Evolutionary conservation across 495 filamentous ascomycete species (phyloP), one percentile per base, ranked within the genome.

Genomic region (Penicillium coffeae): DNA sequence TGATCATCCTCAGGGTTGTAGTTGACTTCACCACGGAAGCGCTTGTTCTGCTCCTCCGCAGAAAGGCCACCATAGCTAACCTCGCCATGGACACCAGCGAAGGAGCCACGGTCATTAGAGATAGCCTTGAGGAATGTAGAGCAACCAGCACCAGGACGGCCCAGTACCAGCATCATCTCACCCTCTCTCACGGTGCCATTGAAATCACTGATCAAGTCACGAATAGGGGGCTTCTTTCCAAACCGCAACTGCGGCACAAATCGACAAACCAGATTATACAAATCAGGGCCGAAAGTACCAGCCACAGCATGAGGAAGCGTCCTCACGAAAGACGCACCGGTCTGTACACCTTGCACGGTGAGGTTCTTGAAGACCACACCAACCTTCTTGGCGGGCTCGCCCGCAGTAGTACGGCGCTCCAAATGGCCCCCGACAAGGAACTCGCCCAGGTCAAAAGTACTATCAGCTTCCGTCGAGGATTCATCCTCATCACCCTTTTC

Each of bases 1-100:
- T 82, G 74, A 51, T 94, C 89, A 46, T 93, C 88, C 65, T 93
- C 88, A 10, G 77, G 78, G 55, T 90, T 90, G 63, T 90, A 90
- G 58, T 85, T 88, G 56, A 91, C 85, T 63, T 95, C 87, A 30
- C 87, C 87, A 37, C 85, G 78, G 67, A 88, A 92, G 45, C 78
- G 72, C 55, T 81, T 79, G 38, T 77, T 68, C 55, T 87, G 83
- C 51, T 87, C 82, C 21, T 79, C 73, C 0, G 87, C 81, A 0
- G 85, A 76, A 21, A 92, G 86, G 33, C 87, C 86, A 51, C 87
- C 87, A 56, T 91, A 93, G 16, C 74, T 80, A 21, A 93, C 79
- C 4, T 89, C 81, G 8, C 88, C 89, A 13, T 77, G 68, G 19
- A 93, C 84, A 2, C 71, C 75, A 1, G 84, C 84, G 52, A 83